Evolutionary conservation across 1,284 basidiomycete genomes (phyloP), one percentile per base, ranked within the genome.

Genomic region (Irpex rosettiformis): DNA sequence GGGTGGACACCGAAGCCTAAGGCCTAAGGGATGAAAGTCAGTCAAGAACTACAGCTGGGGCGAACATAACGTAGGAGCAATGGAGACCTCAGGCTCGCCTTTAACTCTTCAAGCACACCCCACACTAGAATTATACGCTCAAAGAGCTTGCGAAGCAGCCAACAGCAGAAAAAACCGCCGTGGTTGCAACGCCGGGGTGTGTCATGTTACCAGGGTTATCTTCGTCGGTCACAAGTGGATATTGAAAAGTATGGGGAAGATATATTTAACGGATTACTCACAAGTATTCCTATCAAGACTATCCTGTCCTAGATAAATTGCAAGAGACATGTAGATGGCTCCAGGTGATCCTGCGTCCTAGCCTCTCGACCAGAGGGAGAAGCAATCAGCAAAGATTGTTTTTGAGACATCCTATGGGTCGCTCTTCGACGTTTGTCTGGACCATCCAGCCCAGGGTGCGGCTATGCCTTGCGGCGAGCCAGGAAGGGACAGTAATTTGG

Each of bases 261-360:
- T 53, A 66, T 65, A 64, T 53, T 49, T 28, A 54, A 43, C 25
- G 37, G n/a, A 10, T 13, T 43, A 60, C 18, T 45, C 25, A 60
- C 28, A 59, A 56, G 28, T 13, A 24, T 61, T 64, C 57, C 43
- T n/a, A 18, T 18, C 13, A n/a, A 11, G 13, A 45, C 21, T 8
- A 45, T 18, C 10, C 43, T n/a, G n/a, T 11, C 43, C n/a, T n/a
- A 8, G 13, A 22, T n/a, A 45, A 45, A 18, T n/a, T n/a, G 43
- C 33, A 11, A 45, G 64, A 66, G 61, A 64, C 61, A 77, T 89
- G 86, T 91, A 72, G 81, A 77, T 82, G 71, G 69, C 87, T 81
- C 86, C 86, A 92, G 89, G 89, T 92, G 85, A 87, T 92, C 89
- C 85, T 80, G 89, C 89, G 77, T 92, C 89, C 86, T 90, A 47